Conservation (phyloP, 257 asterid species). For the Solanum appendiculatum region DNA sequence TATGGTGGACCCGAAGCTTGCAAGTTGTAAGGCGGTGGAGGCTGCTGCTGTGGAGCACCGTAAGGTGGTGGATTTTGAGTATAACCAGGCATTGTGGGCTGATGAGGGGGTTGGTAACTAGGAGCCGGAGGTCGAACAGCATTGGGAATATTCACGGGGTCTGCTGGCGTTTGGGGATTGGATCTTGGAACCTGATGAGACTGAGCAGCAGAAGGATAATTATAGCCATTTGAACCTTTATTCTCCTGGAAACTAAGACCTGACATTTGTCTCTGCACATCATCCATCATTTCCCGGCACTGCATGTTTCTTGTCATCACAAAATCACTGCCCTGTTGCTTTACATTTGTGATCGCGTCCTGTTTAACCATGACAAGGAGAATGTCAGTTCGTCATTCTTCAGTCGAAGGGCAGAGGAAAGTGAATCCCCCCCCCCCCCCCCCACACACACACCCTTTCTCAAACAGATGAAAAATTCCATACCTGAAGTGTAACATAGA, state of each 20-base stretch:
- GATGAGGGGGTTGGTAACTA: slow-evolving; percentile 57
- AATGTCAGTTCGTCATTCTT: not conserved
- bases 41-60: slow-evolving; percentile 43
- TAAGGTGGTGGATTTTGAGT: slow-evolving; percentile 58
- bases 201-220: slow-evolving; percentile 38
- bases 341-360: slow-evolving; percentile 82
- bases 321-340: slow-evolving; percentile 92
- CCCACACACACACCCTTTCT: not conserved
- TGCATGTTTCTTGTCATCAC: slow-evolving; percentile 88
- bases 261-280: slow-evolving; percentile 73
- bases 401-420: not conserved
- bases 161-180: slow-evolving; percentile 33
- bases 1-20: slow-evolving; percentile 41
- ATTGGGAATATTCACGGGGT: slow-evolving; percentile 21
- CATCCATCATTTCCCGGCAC: slow-evolving; percentile 93
- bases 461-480: not conserved
- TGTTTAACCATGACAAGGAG: slow-evolving; percentile 16
- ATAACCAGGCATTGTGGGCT: slow-evolving; percentile 34
- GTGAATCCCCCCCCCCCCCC: not conserved
- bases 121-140: slow-evolving; percentile 25
- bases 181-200: slow-evolving; percentile 43
- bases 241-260: slow-evolving; percentile 79
- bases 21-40: slow-evolving; percentile 57
- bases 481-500: slow-evolving; percentile 96
- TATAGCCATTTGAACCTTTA: slow-evolving; percentile 41